Base-by-base conservation (phyloP, 2,329 filamentous ascomycete genomes). In the Curvularia spicifera region DNA sequence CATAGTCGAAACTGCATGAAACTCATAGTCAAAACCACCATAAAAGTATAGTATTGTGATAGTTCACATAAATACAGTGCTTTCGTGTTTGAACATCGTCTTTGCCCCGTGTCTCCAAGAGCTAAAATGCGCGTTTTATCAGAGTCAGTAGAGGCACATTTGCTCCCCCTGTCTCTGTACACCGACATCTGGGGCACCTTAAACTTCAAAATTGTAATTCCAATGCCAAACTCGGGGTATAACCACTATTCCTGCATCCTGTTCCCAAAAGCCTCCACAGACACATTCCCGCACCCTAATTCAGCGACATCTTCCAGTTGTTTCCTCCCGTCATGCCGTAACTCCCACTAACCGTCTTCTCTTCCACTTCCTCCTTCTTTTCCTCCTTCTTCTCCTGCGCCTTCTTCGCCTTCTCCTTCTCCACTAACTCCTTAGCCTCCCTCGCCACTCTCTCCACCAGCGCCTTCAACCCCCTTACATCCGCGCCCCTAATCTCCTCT, bases 331-430 rank as follows among this genome's bases (percentile, higher is more conserved):
- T 70, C 66, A 72, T 72, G n/a, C 72, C 70, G 68, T 74, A 73
- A 42, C 69, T 72, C 26, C 72, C 71, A 64, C 70, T 73, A 47
- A 71, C 67, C 1, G 70, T 70, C 62, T 70, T 71, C 67, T 71
- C 67, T n/a, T 71, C 69, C 5, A 28, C 53, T 1, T 50, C 55
- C 5, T 51, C 53, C 9, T 47, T 42, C 35, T 58, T 57, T 2
- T 46, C 56, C 10, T 47, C 42, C 28, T 59, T 55, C 2, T 44
- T 57, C n/a, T 51, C 45, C 8, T 5, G 22, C 22, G 4, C 39
- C 43, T 57, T 54, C 15, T 50, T 35, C 53, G 59, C 56, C 51
- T 64, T 59, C 48, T 28, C 26, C 48, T 56, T 50, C 44, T 44
- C 48, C 55, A 50, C 51, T 53, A 35, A 46, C 39, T 31, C 51